phyloP scores from a whole-genome alignment of 371 early-diverging fungal species.

The Smittium culicis region DNA sequence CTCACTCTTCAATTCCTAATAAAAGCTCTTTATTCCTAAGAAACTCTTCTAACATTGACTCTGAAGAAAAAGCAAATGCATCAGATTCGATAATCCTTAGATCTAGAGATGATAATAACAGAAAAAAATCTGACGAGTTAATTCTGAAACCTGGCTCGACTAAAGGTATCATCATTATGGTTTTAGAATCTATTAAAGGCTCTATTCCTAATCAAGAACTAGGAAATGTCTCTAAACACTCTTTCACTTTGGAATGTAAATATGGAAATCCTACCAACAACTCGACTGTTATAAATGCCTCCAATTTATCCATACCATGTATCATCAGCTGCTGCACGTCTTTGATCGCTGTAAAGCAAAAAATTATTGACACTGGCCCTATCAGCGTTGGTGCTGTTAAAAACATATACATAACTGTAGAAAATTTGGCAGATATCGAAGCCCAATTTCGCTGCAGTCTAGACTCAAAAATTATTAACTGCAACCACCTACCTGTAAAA shows the following conservation, averaged over 20 bases:
- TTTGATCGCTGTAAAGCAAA: conserved; percentile 71
- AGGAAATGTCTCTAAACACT: conserved; percentile 56
- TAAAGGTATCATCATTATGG: conserved; percentile 60
- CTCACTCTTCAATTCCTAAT: neutral
- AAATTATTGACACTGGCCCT: conserved; percentile 79
- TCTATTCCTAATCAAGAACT: conserved; percentile 43
- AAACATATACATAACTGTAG: conserved; percentile 63
- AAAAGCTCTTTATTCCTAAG: neutral
- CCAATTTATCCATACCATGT: conserved; percentile 71
- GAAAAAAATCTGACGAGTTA: conserved; percentile 71
- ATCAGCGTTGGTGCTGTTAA: conserved; percentile 88
- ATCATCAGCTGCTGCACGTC: conserved; percentile 85
- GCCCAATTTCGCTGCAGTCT: conserved; percentile 76
- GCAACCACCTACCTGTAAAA: conserved; percentile 51
- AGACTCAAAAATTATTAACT: conserved; percentile 82
- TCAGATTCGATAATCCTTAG: neutral
- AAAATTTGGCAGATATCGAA: conserved; percentile 74
- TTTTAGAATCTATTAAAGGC: conserved; percentile 54
- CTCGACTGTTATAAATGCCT: conserved; percentile 28
- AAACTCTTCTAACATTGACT: neutral
- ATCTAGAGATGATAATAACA: neutral
- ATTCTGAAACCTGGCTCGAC: conserved; percentile 72
- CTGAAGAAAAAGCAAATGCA: neutral
- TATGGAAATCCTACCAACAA: conserved; percentile 15
- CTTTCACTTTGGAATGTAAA: conserved; percentile 62